These are phyloP conservation scores for Dioscorea alata DNA, from an alignment of 106 monocot species.

Conservation along the genomic window DNA sequence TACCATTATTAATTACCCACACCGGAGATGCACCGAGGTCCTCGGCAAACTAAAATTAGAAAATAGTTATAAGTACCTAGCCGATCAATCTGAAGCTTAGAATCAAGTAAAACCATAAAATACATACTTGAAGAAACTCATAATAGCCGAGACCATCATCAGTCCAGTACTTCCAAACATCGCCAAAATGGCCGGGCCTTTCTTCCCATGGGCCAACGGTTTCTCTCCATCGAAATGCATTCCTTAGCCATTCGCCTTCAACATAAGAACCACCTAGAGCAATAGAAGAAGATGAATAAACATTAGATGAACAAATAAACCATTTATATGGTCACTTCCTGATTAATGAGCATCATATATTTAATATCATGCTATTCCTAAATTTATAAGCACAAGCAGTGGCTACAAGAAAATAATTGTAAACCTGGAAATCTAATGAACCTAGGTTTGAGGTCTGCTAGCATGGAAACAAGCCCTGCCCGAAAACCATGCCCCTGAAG, in stretches of 20 bases:
- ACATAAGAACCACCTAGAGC: slow-evolving; percentile 86
- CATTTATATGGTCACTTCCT: too few relatives aligned
- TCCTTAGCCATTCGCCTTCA: slow-evolving; percentile 88
- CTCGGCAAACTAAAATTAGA: slow-evolving; percentile 65
- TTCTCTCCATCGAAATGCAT: slow-evolving; percentile 93
- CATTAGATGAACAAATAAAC: too few relatives aligned
- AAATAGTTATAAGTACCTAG: too few relatives aligned
- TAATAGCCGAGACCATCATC: slow-evolving; percentile 96
- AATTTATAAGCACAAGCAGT: too few relatives aligned
- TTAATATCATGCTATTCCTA: too few relatives aligned
- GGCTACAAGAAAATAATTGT: background rate
- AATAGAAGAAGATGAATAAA: background rate
- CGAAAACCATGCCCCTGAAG: slow-evolving; percentile 88
- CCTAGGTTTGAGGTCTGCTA: slow-evolving; percentile 65
- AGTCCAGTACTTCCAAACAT: slow-evolving; percentile 97
- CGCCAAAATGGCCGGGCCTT: slow-evolving; percentile 92
- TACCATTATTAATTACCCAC: slow-evolving; percentile 96
- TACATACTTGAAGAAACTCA: slow-evolving; percentile 82
- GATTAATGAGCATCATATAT: too few relatives aligned
- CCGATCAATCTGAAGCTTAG: too few relatives aligned
- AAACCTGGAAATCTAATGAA: slow-evolving; percentile 26
- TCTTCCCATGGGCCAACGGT: slow-evolving; percentile 96
- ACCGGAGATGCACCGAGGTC: slow-evolving; percentile 74
- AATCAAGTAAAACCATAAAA: background rate
- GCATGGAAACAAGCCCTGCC: slow-evolving; percentile 77